Evolutionary conservation across 2,329 filamentous ascomycete genomes (phyloP).

Genomic region (Didymella segeticola): DNA sequence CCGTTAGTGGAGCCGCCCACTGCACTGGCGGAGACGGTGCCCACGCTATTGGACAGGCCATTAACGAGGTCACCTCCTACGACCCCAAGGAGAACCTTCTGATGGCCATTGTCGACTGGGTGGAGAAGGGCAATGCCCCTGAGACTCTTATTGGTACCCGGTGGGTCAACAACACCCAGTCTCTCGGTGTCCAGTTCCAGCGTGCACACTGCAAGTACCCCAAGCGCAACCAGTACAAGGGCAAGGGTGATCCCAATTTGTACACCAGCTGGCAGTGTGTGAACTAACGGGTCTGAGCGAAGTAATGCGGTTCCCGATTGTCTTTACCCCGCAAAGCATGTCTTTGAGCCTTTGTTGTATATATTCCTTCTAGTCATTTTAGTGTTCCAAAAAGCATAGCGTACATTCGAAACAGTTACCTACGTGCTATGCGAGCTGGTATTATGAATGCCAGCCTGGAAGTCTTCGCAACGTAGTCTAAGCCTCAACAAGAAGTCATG

Average conservation of each 20-base stretch:
- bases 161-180: conserved; percentile 39
- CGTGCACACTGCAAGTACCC: conserved; percentile 50
- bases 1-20: conserved; percentile 60
- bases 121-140: conserved; percentile 53
- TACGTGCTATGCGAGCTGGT: too few species aligned
- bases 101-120: conserved; percentile 57
- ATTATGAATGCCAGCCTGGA: too few species aligned
- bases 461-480: too few species aligned
- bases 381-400: too few species aligned
- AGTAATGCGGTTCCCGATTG: not conserved
- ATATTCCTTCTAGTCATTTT: too few species aligned
- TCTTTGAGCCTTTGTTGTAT: too few species aligned
- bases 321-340: not conserved
- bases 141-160: conserved; percentile 46
- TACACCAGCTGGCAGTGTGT: conserved; percentile 46
- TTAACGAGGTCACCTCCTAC: conserved; percentile 26
- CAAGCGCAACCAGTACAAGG: conserved; percentile 43
- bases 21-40: conserved; percentile 59
- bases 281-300: conserved; percentile 1
- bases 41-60: conserved; percentile 40
- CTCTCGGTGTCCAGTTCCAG: conserved; percentile 40
- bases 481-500: too few species aligned
- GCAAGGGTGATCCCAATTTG: conserved; percentile 37
- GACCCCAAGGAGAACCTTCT: conserved; percentile 55
- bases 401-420: too few species aligned